These are phyloP conservation scores for Lolium perenne DNA, from an alignment of 176 grass and related monocot species.

Conservation along the genomic window DNA sequence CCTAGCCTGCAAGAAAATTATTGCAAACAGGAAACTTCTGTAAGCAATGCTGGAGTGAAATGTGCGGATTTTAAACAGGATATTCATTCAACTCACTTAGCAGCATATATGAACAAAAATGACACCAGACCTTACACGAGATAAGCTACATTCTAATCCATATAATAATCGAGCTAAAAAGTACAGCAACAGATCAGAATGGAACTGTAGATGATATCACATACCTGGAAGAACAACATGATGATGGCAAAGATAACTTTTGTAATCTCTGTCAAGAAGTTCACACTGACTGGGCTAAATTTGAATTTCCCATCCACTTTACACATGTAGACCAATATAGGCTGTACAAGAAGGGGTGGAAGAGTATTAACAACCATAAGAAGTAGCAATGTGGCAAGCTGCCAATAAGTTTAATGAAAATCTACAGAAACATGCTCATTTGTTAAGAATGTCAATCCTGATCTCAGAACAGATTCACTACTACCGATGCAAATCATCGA, in stretches of 20 bases:
- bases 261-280: slow-evolving; percentile 93
- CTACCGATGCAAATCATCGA: background rate
- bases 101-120: slow-evolving; percentile 27
- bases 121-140: background rate
- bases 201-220: slow-evolving; percentile 36
- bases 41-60: slow-evolving; percentile 14
- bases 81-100: background rate
- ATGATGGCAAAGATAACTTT: slow-evolving; percentile 85
- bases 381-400: slow-evolving; percentile 20
- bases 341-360: slow-evolving; percentile 57
- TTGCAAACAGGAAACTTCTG: slow-evolving; percentile 14
- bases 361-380: slow-evolving; percentile 33
- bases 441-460: background rate
- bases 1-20: slow-evolving; percentile 67
- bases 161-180: slow-evolving; percentile 16
- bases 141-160: background rate
- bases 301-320: slow-evolving; percentile 96
- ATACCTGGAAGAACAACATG: slow-evolving; percentile 90
- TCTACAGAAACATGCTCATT: slow-evolving; percentile 13
- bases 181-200: slow-evolving; percentile 10
- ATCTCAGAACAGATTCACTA: background rate
- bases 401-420: background rate
- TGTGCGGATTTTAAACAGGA: background rate
- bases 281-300: slow-evolving; percentile 96
- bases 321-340: slow-evolving; percentile 92